Evolutionary conservation across 108 stramenopile genomes (phyloP).

Genomic region (Nannochloropsis gaditana): DNA sequence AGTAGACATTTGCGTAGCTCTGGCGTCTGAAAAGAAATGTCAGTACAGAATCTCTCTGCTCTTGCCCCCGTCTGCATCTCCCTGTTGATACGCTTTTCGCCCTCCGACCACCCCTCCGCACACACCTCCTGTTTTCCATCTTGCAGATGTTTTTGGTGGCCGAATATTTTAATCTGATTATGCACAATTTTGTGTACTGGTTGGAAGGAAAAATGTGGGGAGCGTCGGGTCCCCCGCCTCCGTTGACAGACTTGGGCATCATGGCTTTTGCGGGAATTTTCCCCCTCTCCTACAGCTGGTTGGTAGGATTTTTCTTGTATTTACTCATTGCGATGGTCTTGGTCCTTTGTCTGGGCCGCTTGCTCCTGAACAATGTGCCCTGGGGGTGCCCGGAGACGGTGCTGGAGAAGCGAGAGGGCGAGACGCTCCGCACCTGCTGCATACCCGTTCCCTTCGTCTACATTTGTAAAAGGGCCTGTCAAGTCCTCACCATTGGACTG

Average conservation of each 20-base stretch:
- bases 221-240: not conserved
- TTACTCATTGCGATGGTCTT: not conserved
- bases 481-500: not conserved
- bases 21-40: too few relatives aligned
- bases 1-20: too few relatives aligned
- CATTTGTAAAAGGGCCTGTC: not conserved
- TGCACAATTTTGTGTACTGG: not conserved
- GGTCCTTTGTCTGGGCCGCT: not conserved
- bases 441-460: not conserved
- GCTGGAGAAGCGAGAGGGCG: not conserved
- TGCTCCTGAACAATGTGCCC: not conserved
- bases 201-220: not conserved
- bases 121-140: not conserved
- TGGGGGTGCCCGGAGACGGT: not conserved
- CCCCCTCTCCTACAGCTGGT: not conserved
- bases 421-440: not conserved
- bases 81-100: too few relatives aligned
- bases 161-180: conserved; percentile 11
- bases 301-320: not conserved
- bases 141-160: not conserved
- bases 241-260: not conserved
- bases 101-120: too few relatives aligned
- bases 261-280: not conserved
- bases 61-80: too few relatives aligned
- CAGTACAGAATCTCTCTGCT: too few relatives aligned